Evolutionary conservation across 345 rosid species (phyloP).

Genomic region (Theobroma cacao): DNA sequence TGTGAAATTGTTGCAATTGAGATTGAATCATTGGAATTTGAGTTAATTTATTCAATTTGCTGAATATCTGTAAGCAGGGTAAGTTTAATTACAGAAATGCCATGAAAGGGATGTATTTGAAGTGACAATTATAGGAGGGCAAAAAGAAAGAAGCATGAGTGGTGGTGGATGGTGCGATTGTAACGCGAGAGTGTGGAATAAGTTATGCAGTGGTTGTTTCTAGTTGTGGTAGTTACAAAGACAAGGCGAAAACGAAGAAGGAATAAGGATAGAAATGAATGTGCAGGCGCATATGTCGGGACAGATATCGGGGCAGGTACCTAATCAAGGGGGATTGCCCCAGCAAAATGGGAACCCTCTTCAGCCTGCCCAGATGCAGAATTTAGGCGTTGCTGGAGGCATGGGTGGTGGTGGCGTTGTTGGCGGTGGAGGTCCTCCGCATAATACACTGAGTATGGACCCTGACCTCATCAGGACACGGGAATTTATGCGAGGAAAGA

Average conservation of each 20-base stretch:
- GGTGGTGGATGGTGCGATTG: slow-evolving; percentile 23
- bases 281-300: slow-evolving; percentile 65
- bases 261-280: slow-evolving; percentile 45
- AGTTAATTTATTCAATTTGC: background rate
- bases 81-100: background rate
- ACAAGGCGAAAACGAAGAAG: slow-evolving; percentile 27
- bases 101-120: slow-evolving; percentile 6
- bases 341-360: slow-evolving; percentile 65
- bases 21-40: background rate
- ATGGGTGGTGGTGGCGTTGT: slow-evolving; percentile 27
- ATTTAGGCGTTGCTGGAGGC: slow-evolving; percentile 33
- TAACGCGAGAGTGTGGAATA: slow-evolving; percentile 7
- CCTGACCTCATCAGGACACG: slow-evolving; percentile 48
- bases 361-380: slow-evolving; percentile 59
- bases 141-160: slow-evolving; percentile 27
- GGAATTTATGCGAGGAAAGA: slow-evolving; percentile 43
- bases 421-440: slow-evolving; percentile 28
- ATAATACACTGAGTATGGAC: slow-evolving; percentile 34
- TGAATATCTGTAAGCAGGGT: background rate
- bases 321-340: slow-evolving; percentile 51
- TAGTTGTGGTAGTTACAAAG: slow-evolving; percentile 24
- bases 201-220: slow-evolving; percentile 32
- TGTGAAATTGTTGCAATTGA: background rate
- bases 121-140: slow-evolving; percentile 13
- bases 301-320: slow-evolving; percentile 56